Base-by-base conservation (phyloP, 345 rosid genomes). In the Barbarea vulgaris region DNA sequence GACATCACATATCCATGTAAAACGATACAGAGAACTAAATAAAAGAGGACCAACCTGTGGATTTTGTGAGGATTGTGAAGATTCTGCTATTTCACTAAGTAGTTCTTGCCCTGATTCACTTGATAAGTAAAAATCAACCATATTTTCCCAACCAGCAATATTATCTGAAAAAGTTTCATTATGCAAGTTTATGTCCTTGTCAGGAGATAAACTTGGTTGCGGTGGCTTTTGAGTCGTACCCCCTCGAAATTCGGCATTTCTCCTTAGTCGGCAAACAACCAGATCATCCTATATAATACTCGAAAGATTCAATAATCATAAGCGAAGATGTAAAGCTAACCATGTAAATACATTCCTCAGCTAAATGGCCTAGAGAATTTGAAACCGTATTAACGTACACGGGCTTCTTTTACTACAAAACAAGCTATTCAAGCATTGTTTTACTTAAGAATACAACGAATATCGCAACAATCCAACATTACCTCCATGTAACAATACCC, bases 211-310 rank as follows among this genome's bases (percentile, higher is more conserved):
- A 56, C 15, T 52, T 42, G 64, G 69, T 44, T 66, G 64, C 10
- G 46, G 36, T 37, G 62, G 76, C 25, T 77, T 77, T 70, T 30
- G 74, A 61, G 13, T 63, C 5, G 14, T 63, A 74, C 79, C 60
- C 61, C 58, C 80, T 44, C 72, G 84, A 80, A 88, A 91, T 5
- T 90, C 95, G 0, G 18, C 14, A 30, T 91, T 94, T 83, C 51
- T 90, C 72, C 84, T 82, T 11, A 94, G 83, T 34, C 96, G 96
- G 83, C 97, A 94, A 37, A 91, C 76, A 54, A 91, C 97, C 27
- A 87, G 76, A 62, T 88, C 79, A 62, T 91, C 95, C 97, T 94
- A 76, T 50, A 73, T 37, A 76, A 65, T 34, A 55, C n/a, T 64
- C 46, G 5, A 55, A 15, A 46, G 27, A 11, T 24, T 22, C 28